Base-by-base conservation (phyloP, 495 filamentous ascomycete species). In the Penicillium paxilli region DNA sequence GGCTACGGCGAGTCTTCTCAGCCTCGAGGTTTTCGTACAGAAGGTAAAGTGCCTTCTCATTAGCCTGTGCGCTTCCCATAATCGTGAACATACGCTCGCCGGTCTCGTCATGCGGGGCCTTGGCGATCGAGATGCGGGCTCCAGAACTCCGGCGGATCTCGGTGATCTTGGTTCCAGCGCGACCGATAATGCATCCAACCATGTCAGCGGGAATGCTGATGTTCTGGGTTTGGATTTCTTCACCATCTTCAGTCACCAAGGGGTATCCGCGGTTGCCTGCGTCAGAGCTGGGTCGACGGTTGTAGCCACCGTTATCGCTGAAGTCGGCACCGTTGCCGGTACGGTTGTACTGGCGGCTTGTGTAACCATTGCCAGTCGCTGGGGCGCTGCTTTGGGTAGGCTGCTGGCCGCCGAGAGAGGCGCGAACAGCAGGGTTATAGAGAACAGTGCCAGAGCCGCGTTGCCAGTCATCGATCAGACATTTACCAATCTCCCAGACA, bases 1-100 rank as follows among this genome's bases (percentile, higher is more conserved):
- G 88, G 76, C 87, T 90, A 66, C 95, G 89, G 54, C 93, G 90
- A 83, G 91, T 90, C 81, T 98, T 98, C 80, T 98, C 94, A 16
- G 91, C 94, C 74, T 98, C 94, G 26, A 98, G 84, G 73, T 98
- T 98, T 81, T 98, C 94, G 75, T 98, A 98, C 45, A 98, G 82
- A 30, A 98, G 84, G 70, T 93, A 98, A 8, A 98, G 80, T 14
- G 94, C 94, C 59, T 91, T 92, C 77, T 98, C 94, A 64, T 98
- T 98, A 55, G 89, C 89, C 71, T 83, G 83, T 21, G 87, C 85
- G 51, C 89, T 95, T 54, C 94, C 94, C 82, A 95, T 96, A 68
- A 98, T 97, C 57, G 94, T 98, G 78, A 98, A 98, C 94, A 98
- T 98, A 64, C 94, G 86, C 82, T 98, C 94, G 48, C 94, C 94